Evolutionary conservation across 179 eudicot genomes (phyloP), one percentile per base, ranked within the genome.

Genomic region (Beta lomatogona): DNA sequence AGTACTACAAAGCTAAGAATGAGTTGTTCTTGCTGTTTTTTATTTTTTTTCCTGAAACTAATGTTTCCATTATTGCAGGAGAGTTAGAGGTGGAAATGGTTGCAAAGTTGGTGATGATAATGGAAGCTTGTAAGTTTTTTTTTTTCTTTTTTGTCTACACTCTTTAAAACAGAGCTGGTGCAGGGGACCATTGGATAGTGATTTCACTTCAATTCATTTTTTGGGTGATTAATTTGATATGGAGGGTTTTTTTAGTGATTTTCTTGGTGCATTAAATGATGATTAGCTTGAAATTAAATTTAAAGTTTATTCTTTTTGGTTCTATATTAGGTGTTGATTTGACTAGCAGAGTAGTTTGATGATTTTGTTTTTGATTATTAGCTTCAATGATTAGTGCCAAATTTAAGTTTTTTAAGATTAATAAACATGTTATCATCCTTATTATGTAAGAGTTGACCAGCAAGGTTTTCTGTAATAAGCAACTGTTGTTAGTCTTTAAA

Each of bases 21-120:
- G 28, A 60, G 50, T 41, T 73, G 65, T 81, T 80, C 36, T 80
- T 80, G 54, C 12, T 22, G 60, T 73, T n/a, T 6, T 75, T 57
- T 0, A 2, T 67, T 10, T 16, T 50, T 21, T 79, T 84, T 36
- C 63, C 55, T 71, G 31, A 82, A 77, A 73, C 2, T 61, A n/a
- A 28, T 21, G 22, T 21, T 50, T 46, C 41, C 71, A 75, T 79
- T 76, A 28, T 82, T 92, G 90, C 95, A 95, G 98, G 88, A 92
- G 98, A 86, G 90, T 93, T 6, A 91, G 98, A 85, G 98, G 98
- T 84, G 98, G 98, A 44, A 95, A 90, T 86, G 95, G 97, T 48
- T 95, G 98, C 92, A 95, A 92, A 89, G 97, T 95, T 67, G 97
- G 98, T 78, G 97, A 95, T 79, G 98, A 95, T 89, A 95, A 91